Percentiles rank a stretch among this genome's conserved stretches.
Evolutionary conservation across 331 rosid genomes (phyloP).

Genomic region (Spiraea crenata): DNA sequence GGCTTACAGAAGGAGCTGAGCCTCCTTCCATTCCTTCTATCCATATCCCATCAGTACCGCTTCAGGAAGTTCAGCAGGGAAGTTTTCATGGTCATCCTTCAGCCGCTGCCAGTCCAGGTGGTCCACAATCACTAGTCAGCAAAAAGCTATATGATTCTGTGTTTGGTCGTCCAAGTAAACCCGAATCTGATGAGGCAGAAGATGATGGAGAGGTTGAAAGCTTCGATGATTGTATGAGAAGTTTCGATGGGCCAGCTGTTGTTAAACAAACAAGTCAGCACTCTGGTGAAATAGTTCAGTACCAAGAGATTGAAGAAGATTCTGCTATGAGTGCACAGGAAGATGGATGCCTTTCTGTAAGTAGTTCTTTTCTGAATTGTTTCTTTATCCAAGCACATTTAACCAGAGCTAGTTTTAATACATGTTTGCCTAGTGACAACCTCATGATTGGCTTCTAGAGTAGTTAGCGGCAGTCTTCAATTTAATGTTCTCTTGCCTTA

Average conservation of each 20-base stretch:
- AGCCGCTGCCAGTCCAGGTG: conserved; percentile 41
- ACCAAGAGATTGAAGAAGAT: conserved; percentile 47
- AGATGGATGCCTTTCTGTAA: conserved; percentile 42
- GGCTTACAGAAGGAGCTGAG: conserved; percentile 80
- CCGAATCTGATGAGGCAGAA: conserved; percentile 34
- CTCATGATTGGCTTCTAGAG: neutral
- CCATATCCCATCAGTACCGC: conserved; percentile 45
- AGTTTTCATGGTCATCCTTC: conserved; percentile 43
- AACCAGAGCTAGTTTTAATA: neutral
- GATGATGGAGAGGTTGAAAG: conserved; percentile 32
- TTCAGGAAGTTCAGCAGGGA: conserved; percentile 35
- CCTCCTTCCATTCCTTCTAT: conserved; percentile 62
- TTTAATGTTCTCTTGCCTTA: neutral
- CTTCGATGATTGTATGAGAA: conserved; percentile 26
- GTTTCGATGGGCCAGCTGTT: conserved; percentile 42
- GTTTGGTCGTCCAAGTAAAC: conserved; percentile 36
- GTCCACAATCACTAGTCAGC: conserved; percentile 64
- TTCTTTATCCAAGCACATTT: conserved; percentile 4
- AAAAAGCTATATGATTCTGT: conserved; percentile 64
- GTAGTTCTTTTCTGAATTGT: conserved; percentile 12
- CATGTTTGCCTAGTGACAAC: neutral
- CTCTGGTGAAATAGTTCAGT: conserved; percentile 37
- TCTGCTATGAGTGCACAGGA: conserved; percentile 25
- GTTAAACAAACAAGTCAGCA: conserved; percentile 34
- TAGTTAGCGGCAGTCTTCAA: neutral